Conservation (phyloP, 495 filamentous ascomycete genomes). For the Aspergillus campestris region DNA sequence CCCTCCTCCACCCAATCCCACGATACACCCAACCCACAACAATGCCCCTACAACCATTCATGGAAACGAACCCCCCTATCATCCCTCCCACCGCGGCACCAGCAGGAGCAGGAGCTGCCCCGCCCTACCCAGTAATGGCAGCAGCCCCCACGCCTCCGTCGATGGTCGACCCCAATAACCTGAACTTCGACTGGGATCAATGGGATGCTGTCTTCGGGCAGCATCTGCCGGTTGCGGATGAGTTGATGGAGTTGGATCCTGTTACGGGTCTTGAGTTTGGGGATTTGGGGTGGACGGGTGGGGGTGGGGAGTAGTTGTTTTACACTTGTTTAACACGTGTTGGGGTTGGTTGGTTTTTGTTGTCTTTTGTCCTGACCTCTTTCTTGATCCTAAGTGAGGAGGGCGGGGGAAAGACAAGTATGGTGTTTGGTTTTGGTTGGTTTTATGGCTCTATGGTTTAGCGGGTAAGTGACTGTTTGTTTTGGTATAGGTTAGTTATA, state of each 20-base stretch:
- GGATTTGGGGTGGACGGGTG: constrained; percentile 14
- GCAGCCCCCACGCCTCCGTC: constrained; percentile 32
- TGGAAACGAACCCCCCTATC: neutral
- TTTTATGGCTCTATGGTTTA: neutral
- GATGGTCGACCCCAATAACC: constrained; percentile 33
- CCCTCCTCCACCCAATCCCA: constrained; percentile 6
- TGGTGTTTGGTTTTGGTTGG: neutral
- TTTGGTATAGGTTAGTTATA: neutral
- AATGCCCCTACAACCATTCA: no score
- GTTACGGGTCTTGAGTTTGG: constrained; percentile 31
- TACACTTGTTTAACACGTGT: no score
- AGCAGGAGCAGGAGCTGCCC: neutral
- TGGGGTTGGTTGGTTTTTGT: constrained; percentile 3
- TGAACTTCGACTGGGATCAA: constrained; percentile 44
- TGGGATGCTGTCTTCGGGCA: constrained; percentile 45
- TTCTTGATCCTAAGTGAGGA: neutral
- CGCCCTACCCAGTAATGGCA: constrained; percentile 12
- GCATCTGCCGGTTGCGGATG: constrained; percentile 38
- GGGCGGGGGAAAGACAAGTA: no score
- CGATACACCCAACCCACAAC: constrained; percentile 1
- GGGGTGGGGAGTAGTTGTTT: neutral
- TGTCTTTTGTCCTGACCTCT: neutral
- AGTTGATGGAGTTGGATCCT: constrained; percentile 39
- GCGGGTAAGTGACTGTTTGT: neutral
- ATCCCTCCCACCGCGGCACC: constrained; percentile 1